These are phyloP conservation scores for Phaeosphaeriaceae sp. DNA, from an alignment of 2,329 filamentous ascomycete species.

Conservation along the genomic window DNA sequence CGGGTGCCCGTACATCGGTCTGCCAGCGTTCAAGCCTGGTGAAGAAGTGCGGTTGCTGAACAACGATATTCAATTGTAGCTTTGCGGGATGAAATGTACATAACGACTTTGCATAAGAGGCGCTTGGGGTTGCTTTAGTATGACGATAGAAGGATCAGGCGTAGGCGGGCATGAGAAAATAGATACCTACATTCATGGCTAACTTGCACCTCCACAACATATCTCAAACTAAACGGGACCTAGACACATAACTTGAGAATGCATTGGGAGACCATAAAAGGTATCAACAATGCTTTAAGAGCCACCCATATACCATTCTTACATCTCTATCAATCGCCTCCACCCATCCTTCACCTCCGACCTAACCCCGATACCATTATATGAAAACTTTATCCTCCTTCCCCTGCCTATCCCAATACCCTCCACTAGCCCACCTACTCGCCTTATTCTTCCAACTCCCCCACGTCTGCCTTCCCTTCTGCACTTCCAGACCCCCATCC, in stretches of 20 bases:
- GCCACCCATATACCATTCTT: neutral
- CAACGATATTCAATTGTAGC: slow-evolving; percentile 80
- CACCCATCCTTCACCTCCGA: neutral
- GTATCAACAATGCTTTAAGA: neutral
- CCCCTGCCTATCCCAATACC: slow-evolving; percentile 20
- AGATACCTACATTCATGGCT: too few relatives aligned
- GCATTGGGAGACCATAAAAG: too few relatives aligned
- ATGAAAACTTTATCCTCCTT: slow-evolving; percentile 32
- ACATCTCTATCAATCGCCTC: neutral
- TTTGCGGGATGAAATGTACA: neutral
- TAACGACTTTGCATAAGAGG: slow-evolving; percentile 7
- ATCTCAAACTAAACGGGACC: too few relatives aligned
- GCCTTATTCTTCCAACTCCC: slow-evolving; percentile 29
- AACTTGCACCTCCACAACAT: too few relatives aligned
- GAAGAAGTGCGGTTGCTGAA: slow-evolving; percentile 91
- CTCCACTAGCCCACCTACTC: slow-evolving; percentile 16
- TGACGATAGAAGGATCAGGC: neutral
- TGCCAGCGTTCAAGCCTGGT: slow-evolving; percentile 95
- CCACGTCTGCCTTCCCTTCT: slow-evolving; percentile 28
- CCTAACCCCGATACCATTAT: slow-evolving; percentile 2
- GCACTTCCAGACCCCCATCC: slow-evolving; percentile 21
- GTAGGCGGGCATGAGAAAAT: neutral
- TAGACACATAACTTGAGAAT: too few relatives aligned
- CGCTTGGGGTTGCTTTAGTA: slow-evolving; percentile 4
- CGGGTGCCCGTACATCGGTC: slow-evolving; percentile 82